Evolutionary conservation across 106 monocot genomes (phyloP), one percentile per base, ranked within the genome.

Genomic region (Alisma plantagoaquatica): DNA sequence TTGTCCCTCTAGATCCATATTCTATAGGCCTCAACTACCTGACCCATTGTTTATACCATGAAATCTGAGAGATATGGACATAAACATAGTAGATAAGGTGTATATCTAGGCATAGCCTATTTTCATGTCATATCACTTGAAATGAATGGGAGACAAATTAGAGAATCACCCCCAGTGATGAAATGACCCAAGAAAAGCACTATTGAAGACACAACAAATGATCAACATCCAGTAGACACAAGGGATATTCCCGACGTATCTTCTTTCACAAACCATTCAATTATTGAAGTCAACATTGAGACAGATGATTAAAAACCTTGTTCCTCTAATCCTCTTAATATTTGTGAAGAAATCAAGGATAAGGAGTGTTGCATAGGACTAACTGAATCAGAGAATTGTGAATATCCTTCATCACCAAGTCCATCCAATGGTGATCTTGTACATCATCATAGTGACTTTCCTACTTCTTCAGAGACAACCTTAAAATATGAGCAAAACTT

Each of bases 71-170:
- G n/a, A n/a, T n/a, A n/a, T n/a, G n/a, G n/a, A n/a, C n/a, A n/a
- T n/a, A n/a, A n/a, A n/a, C n/a, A n/a, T n/a, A n/a, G n/a, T n/a
- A n/a, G n/a, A n/a, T n/a, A n/a, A n/a, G n/a, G n/a, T n/a, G n/a
- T n/a, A n/a, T n/a, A n/a, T n/a, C n/a, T n/a, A n/a, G n/a, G 96
- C 43, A 76, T 81, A 1, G 75, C 89, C 12, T 98, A 89, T 61
- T 98, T 72, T 26, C 62, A 84, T 35, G 64, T 82, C 24, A 81
- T 76, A 29, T 71, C 68, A 12, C 67, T 96, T 17, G 65, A 75
- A 45, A 51, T 81, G 35, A 73, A 76, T 47, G 89, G 89, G 33
- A 78, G 58, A 55, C 70, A 59, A 53, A 56, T 84, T 25, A 25
- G 56, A 22, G 46, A 73, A 49, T 73, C n/a, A n/a, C n/a, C n/a